Evolutionary conservation across 768 basidiomycete genomes (phyloP), one percentile per base, ranked within the genome.

Genomic region (Phaeotremella skinneri): DNA sequence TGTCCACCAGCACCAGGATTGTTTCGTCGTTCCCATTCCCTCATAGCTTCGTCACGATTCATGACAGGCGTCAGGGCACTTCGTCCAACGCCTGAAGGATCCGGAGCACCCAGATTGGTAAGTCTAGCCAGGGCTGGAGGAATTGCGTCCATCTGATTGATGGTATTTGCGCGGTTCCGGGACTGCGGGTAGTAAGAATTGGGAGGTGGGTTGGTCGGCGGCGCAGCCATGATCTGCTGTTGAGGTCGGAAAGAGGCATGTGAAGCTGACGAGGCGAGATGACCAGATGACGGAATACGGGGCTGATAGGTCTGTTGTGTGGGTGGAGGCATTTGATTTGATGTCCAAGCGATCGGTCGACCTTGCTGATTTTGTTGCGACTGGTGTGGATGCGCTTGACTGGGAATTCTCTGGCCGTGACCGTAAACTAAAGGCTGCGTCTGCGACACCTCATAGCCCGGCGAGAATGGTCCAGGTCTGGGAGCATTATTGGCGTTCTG

Each of bases 1-100:
- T 79, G 72, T 1, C 84, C 81, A 68, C 87, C 87, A 26, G 37
- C 37, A 17, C 87, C 89, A 6, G 11, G 11, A 11, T 85, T 79
- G 72, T 91, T 89, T 61, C 92, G 80, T 64, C 91, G 79, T 78
- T 98, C 96, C 94, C 94, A 98, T 78, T 97, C 94, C 42, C 87
- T 84, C 81, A 91, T 88, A 43, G 90, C 88, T 63, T 99, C 94
- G 65, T 98, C 94, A 52, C 94, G 83, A 68, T 94, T 93, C 64
- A 98, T 79, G 29, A 96, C 92, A 2, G 94, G 94, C 14, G 91
- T 96, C 76, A 96, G 76, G 82, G 39, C 85, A 84, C 68, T 79
- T 48, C 75, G 58, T 6, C 43, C 43, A 1, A 61, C 67, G 31
- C 69, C 73, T 0, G 68, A 67, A 2, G 70, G 70, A 55, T 78